Evolutionary conservation across 2,329 filamentous ascomycete genomes (phyloP).

Genomic region (Hypoxylon sp.): DNA sequence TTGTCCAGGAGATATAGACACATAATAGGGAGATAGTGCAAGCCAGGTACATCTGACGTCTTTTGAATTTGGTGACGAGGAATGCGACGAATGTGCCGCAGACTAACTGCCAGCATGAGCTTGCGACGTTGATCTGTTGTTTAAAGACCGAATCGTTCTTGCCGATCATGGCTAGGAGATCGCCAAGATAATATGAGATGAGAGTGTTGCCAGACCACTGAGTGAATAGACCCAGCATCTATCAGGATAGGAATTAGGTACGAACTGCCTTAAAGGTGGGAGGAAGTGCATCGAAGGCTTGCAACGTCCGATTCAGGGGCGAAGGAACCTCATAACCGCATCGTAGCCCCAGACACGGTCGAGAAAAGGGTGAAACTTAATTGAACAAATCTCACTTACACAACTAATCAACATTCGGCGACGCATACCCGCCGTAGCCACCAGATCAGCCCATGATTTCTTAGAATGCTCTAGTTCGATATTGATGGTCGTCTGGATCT

Average conservation of each 20-base stretch:
- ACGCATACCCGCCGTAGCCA: constrained; percentile 59
- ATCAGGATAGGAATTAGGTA: constrained; percentile 4
- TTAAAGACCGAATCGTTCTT: constrained; percentile 60
- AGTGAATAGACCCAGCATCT: constrained; percentile 44
- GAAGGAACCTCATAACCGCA: too few relatives aligned
- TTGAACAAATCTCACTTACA: constrained; percentile 47
- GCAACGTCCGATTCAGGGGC: not conserved
- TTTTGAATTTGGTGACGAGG: constrained; percentile 57
- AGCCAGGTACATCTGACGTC: constrained; percentile 57
- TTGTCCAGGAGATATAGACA: constrained; percentile 67
- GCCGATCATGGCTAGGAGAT: constrained; percentile 62
- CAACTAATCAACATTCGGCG: constrained; percentile 57
- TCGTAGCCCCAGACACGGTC: too few relatives aligned
- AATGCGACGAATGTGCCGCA: constrained; percentile 60
- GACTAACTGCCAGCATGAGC: constrained; percentile 62
- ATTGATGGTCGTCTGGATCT: constrained; percentile 69
- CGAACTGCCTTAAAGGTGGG: not conserved
- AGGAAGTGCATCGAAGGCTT: not conserved
- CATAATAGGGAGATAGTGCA: constrained; percentile 61
- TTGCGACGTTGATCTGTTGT: constrained; percentile 63
- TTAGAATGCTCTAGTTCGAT: constrained; percentile 66
- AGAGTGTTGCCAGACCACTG: constrained; percentile 59
- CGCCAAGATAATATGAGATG: constrained; percentile 60
- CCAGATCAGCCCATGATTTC: constrained; percentile 61
- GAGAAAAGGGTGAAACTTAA: not conserved